Conservation (phyloP, 306 rosid genomes). For the Sesbania bispinosa region DNA sequence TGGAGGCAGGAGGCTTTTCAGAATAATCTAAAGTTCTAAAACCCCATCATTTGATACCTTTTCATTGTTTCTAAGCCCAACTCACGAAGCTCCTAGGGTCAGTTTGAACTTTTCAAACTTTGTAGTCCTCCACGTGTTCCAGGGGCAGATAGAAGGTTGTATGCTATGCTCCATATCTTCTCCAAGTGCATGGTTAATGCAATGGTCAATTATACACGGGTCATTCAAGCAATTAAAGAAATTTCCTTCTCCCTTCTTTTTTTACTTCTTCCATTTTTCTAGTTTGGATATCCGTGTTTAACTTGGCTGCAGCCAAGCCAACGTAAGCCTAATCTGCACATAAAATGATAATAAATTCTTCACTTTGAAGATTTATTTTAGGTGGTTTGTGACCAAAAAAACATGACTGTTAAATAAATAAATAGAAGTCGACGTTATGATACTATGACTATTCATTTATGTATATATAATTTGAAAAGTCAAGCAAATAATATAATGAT, state of each 20-base stretch:
- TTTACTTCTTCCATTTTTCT: too few species aligned
- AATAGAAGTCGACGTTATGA: too few species aligned
- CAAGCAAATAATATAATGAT: too few species aligned
- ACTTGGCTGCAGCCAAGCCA: not conserved
- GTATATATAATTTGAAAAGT: too few species aligned
- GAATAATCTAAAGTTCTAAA: not conserved
- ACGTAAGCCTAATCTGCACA: not conserved
- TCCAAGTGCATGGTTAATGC: not conserved
- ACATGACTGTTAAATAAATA: too few species aligned
- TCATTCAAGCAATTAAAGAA: not conserved
- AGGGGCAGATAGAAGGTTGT: not conserved
- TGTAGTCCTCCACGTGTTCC: slow-evolving; percentile 9
- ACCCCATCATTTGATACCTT: not conserved
- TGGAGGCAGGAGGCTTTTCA: not conserved
- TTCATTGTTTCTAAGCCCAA: slow-evolving; percentile 4
- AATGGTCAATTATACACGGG: not conserved
- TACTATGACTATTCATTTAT: too few species aligned
- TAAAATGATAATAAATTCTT: not conserved
- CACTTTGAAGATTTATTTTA: not conserved
- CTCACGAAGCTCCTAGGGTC: not conserved
- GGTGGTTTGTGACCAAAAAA: not conserved
- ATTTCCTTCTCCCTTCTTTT: not conserved
- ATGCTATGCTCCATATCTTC: too few species aligned
- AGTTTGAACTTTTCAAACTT: not conserved
- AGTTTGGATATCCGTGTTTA: not conserved